Evolutionary conservation across 73 alveolate genomes (phyloP).

Genomic region (Tetrahymena elliotti): DNA sequence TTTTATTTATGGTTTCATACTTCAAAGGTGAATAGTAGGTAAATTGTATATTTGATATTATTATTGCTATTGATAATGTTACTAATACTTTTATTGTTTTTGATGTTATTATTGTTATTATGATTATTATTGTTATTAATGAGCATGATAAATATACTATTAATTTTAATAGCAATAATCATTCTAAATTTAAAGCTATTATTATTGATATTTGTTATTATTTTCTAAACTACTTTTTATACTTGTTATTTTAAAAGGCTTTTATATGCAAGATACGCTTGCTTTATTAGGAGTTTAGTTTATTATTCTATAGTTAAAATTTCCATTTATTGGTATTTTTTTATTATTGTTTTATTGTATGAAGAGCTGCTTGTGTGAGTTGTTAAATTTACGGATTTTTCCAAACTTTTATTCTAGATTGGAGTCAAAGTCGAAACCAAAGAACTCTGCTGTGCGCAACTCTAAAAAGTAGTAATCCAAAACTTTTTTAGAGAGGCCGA

Average conservation of each 20-base stretch:
- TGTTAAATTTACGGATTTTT: not conserved
- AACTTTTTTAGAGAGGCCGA: not conserved
- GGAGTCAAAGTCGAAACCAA: not conserved
- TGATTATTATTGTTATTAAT: not conserved
- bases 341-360: not conserved
- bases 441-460: not conserved
- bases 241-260: not conserved
- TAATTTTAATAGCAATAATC: not conserved
- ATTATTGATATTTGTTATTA: not conserved
- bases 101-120: no score
- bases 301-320: not conserved
- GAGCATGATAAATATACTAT: not conserved
- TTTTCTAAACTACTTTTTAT: not conserved
- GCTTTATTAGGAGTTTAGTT: not conserved
- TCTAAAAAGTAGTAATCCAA: not conserved
- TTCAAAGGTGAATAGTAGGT: not conserved
- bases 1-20: no score
- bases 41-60: not conserved
- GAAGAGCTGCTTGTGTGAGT: not conserved
- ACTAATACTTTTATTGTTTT: no score
- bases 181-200: no score
- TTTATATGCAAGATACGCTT: not conserved
- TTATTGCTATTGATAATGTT: no score
- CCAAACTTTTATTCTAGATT: not conserved
- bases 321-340: not conserved